phyloP scores from a whole-genome alignment of 2,329 filamentous ascomycete genomes.

The Sporothrix schenckii region DNA sequence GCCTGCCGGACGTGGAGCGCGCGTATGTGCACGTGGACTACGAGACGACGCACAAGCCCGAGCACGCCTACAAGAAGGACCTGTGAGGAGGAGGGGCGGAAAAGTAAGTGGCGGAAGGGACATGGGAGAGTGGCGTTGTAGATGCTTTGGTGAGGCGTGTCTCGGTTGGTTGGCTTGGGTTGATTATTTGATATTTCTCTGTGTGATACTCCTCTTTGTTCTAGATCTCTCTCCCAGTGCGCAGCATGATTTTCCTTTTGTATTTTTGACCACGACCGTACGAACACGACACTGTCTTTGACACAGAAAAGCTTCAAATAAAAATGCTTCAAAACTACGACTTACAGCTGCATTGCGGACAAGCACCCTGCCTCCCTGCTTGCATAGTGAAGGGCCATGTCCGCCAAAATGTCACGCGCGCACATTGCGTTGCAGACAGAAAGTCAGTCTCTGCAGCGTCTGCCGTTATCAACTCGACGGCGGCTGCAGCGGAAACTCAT shows the following conservation, averaged over 20 bases:
- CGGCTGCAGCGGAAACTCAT: background rate
- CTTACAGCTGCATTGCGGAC: background rate
- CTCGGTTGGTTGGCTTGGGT: background rate
- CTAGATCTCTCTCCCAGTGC: slow-evolving; percentile 9
- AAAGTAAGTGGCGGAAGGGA: background rate
- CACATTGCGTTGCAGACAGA: background rate
- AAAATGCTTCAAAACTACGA: background rate
- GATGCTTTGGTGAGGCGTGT: background rate
- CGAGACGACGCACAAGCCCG: slow-evolving; percentile 92
- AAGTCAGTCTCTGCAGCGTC: too few species aligned
- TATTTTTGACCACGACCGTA: background rate
- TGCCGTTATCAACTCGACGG: too few species aligned
- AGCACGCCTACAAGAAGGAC: slow-evolving; percentile 69
- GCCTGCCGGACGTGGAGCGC: slow-evolving; percentile 85
- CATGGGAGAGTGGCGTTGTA: background rate
- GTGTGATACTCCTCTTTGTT: background rate
- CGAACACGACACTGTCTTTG: slow-evolving; percentile 4
- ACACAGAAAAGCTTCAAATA: background rate
- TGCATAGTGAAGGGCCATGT: too few species aligned
- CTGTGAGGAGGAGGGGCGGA: slow-evolving; percentile 43
- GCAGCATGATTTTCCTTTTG: background rate
- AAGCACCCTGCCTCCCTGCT: too few species aligned
- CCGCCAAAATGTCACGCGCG: background rate
- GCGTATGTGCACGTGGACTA: slow-evolving; percentile 98
- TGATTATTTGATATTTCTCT: background rate